phyloP scores from a whole-genome alignment of 805 yeast species.

The Myxozyma sirexii region DNA sequence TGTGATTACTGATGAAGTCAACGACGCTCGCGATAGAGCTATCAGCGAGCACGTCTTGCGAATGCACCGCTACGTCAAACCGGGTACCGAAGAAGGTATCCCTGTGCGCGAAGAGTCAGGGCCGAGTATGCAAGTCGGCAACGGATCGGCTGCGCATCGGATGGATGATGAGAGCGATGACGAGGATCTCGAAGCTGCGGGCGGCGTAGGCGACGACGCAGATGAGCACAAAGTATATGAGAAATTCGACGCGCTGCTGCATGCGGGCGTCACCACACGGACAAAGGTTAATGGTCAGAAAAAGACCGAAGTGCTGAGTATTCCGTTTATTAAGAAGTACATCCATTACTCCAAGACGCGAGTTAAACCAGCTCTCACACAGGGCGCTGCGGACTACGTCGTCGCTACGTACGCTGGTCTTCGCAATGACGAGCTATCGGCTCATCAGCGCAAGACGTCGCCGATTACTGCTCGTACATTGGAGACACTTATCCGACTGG shows the following conservation, averaged over 20 bases:
- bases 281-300: conserved; percentile 41
- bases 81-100: conserved; percentile 88
- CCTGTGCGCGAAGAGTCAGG: conserved; percentile 77
- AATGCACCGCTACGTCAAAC: conserved; percentile 87
- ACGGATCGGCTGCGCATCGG: conserved; percentile 47
- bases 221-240: conserved; percentile 61
- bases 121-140: conserved; percentile 81
- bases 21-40: conserved; percentile 78
- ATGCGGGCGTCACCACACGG: conserved; percentile 67
- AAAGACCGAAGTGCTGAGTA: conserved; percentile 61
- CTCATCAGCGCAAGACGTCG: conserved; percentile 62
- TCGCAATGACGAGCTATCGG: conserved; percentile 66
- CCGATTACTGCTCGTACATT: conserved; percentile 98
- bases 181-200: conserved; percentile 49
- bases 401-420: conserved; percentile 77
- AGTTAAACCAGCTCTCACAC: conserved; percentile 75
- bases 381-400: conserved; percentile 76
- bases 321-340: conserved; percentile 87
- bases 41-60: conserved; percentile 93
- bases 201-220: conserved; percentile 51
- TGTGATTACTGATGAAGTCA: conserved; percentile 93
- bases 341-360: conserved; percentile 92
- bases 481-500: conserved; percentile 89
- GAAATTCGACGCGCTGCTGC: conserved; percentile 77
- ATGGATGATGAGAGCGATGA: conserved; percentile 59